Percentiles rank a stretch among this genome's conserved stretches.
These are phyloP conservation scores for Chaetomium olivaceum DNA, from an alignment of 2,329 filamentous ascomycete genomes.

Conservation along the genomic window DNA sequence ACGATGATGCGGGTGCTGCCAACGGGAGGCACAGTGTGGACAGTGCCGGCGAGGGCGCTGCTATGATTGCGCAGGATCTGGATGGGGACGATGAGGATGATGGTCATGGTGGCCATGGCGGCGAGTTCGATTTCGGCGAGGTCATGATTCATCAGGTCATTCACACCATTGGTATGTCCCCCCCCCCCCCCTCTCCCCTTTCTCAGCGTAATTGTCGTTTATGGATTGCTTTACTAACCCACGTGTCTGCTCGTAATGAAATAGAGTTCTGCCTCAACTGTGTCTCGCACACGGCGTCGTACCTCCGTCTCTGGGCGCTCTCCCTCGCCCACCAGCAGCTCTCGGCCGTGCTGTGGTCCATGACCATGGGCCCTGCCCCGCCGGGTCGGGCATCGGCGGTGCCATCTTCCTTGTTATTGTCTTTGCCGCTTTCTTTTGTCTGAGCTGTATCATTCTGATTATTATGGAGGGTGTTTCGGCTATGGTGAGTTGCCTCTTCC, in stretches of 20 bases:
- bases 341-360: constrained; percentile 91
- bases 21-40: constrained; percentile 45
- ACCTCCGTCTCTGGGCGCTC: constrained; percentile 95
- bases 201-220: too few species aligned
- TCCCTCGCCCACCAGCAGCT: constrained; percentile 97
- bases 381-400: constrained; percentile 64
- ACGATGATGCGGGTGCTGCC: constrained; percentile 57
- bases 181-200: not conserved
- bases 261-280: constrained; percentile 98
- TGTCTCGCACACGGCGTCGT: constrained; percentile 97
- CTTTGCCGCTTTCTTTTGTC: constrained; percentile 88
- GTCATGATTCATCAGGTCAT: constrained; percentile 99
- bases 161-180: constrained; percentile 83
- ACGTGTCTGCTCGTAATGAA: not conserved
- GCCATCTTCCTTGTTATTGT: constrained; percentile 78
- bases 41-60: constrained; percentile 77
- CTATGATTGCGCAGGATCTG: constrained; percentile 86
- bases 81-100: constrained; percentile 57
- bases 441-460: constrained; percentile 70
- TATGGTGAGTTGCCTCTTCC: constrained; percentile 56
- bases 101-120: constrained; percentile 66
- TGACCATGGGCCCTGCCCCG: constrained; percentile 81
- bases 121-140: constrained; percentile 96
- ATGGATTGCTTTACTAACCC: not conserved
- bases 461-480: constrained; percentile 96